These are phyloP conservation scores for Penicillium alfredii DNA, from an alignment of 495 filamentous ascomycete species.

Conservation along the genomic window DNA sequence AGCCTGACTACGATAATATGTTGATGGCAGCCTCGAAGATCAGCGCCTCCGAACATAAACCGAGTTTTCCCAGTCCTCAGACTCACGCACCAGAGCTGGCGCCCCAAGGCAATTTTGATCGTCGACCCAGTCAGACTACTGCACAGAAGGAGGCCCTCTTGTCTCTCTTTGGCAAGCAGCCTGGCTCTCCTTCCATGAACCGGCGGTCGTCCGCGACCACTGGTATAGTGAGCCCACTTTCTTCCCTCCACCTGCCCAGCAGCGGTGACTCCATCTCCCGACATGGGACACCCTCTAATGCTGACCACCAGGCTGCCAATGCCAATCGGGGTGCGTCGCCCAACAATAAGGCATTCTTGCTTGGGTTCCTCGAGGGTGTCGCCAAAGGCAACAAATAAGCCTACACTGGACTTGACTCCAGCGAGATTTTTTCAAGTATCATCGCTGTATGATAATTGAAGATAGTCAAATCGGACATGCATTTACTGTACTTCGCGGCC, in stretches of 20 bases:
- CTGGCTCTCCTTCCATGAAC: constrained; percentile 22
- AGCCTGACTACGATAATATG: constrained; percentile 22
- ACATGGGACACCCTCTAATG: constrained; percentile 33
- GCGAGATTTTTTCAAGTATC: too few species aligned
- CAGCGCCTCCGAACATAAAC: constrained; percentile 10
- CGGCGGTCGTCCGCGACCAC: constrained; percentile 21
- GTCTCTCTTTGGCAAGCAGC: constrained; percentile 63
- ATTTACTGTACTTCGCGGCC: too few species aligned
- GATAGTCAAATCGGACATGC: not conserved
- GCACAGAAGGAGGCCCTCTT: constrained; percentile 65
- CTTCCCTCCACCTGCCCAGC: constrained; percentile 27
- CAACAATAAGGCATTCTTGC: constrained; percentile 68
- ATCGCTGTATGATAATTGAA: too few species aligned
- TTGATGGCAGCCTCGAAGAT: constrained; percentile 8
- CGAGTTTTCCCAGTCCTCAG: constrained; percentile 8
- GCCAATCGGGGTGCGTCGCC: constrained; percentile 50
- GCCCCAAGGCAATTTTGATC: constrained; percentile 24
- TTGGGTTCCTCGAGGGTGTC: constrained; percentile 66
- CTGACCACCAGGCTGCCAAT: constrained; percentile 43
- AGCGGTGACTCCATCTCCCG: constrained; percentile 39
- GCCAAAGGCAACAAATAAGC: constrained; percentile 40
- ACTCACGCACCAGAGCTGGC: constrained; percentile 4
- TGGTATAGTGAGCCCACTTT: constrained; percentile 44
- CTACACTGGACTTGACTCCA: not conserved
- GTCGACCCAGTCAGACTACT: constrained; percentile 41